Percentiles rank a stretch among this genome's conserved stretches.
These are phyloP conservation scores for Neoboletus subvelutipes DNA, from an alignment of 768 basidiomycete genomes.

Conservation along the genomic window DNA sequence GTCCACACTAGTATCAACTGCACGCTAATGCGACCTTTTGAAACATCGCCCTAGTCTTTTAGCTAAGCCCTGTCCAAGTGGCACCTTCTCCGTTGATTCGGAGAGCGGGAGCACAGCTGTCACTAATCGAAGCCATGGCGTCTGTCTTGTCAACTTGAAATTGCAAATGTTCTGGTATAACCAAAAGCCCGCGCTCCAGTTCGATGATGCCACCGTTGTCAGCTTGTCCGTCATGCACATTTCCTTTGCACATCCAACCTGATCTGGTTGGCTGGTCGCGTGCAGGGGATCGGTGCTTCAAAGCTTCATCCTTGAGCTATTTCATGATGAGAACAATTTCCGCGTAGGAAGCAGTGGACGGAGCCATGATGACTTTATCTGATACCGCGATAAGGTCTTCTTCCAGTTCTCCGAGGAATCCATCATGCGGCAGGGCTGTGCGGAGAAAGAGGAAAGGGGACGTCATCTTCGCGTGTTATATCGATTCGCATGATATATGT, in stretches of 20 bases:
- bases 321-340: neutral
- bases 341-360: neutral
- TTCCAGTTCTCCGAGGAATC: conserved; percentile 21
- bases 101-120: neutral
- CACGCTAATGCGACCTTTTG: neutral
- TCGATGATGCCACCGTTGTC: neutral
- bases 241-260: neutral
- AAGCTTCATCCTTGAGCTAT: neutral
- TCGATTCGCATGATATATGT: neutral
- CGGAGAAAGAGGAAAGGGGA: neutral
- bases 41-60: neutral
- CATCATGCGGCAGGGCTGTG: conserved; percentile 3
- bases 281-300: neutral
- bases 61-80: neutral
- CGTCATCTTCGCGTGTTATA: conserved; percentile 4
- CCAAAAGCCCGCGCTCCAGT: neutral
- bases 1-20: neutral
- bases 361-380: conserved; percentile 4
- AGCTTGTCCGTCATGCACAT: neutral
- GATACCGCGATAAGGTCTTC: conserved; percentile 14
- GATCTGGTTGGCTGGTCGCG: neutral
- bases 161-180: neutral
- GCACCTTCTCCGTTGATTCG: neutral
- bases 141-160: conserved; percentile 8
- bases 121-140: conserved; percentile 5